These are phyloP conservation scores for Trichoderma breve DNA, from an alignment of 2,329 filamentous ascomycete species.

Conservation along the genomic window DNA sequence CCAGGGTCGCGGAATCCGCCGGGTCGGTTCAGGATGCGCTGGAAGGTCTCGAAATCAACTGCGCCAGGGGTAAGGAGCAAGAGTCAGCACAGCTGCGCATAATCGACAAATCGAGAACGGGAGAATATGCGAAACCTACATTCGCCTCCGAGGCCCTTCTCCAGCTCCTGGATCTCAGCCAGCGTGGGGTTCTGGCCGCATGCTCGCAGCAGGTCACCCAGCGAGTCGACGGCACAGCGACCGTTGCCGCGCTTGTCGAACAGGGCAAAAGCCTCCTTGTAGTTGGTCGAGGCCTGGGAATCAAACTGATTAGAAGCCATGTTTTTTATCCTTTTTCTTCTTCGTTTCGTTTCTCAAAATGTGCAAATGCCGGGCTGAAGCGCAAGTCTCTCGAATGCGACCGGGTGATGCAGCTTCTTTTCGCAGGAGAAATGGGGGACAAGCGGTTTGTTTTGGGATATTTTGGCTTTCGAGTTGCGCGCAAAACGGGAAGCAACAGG, in stretches of 20 bases:
- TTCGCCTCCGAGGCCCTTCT: conserved; percentile 84
- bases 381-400: background rate
- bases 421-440: background rate
- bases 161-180: conserved; percentile 85
- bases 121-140: conserved; percentile 61
- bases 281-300: conserved; percentile 81
- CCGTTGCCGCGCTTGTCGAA: conserved; percentile 99
- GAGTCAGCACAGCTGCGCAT: conserved; percentile 21
- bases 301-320: conserved; percentile 56
- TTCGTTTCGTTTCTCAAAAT: background rate
- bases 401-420: background rate
- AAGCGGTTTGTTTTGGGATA: background rate
- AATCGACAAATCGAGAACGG: background rate
- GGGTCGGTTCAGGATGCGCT: conserved; percentile 93
- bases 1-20: conserved; percentile 97
- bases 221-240: conserved; percentile 78
- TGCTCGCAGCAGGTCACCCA: conserved; percentile 91
- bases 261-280: conserved; percentile 99
- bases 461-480: background rate
- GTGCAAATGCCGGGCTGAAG: conserved; percentile 2
- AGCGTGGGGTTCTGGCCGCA: conserved; percentile 98
- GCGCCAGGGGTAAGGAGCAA: background rate
- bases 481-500: conserved; percentile 9
- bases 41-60: conserved; percentile 99
- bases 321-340: conserved; percentile 24